Base-by-base conservation (phyloP, 2,329 filamentous ascomycete genomes). In the Penicillium italicum region DNA sequence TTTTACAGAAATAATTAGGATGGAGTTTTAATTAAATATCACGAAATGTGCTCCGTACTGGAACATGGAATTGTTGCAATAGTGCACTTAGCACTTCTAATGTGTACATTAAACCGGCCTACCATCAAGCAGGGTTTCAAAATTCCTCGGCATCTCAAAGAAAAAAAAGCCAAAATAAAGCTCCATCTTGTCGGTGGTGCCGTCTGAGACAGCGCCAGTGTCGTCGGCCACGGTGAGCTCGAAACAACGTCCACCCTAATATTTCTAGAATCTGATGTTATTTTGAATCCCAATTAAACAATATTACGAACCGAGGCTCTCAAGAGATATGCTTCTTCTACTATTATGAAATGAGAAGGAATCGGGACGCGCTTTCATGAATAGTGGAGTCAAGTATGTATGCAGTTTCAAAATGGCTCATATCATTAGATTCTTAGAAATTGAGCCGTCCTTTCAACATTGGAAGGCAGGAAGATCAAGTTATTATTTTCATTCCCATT, bases 241-340 rank as follows among this genome's bases (percentile, higher is more conserved):
- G 46, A 50, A 42, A 50, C 9, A 26, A 43, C 5, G 12, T 33
- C 12, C 18, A 31, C 20, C 5, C 16, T 14, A 5, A 8, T 47
- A 14, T 16, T 38, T 24, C 11, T 46, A 11, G 34, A 26, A 38
- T 26, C 31, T 12, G 30, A 24, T 12, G 1, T 12, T 33, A 18
- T 26, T 10, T 49, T 57, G 57, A 54, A 47, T 38, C 50, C 34
- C 12, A 12, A 38, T 33, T 40, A 30, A 37, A 31, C 56, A 30
- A 48, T 18, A 47, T 33, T 36, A 37, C 55, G 54, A 53, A 33
- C 60, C 60, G 58, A 60, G 60, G 60, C 50, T 53, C 40, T 14
- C 2, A 41, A 41, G 50, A 50, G 22, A 42, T 43, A 55, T 43
- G 46, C 38, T 37, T 14, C 18, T 28, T 28, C 30, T 20, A 46